Evolutionary conservation across 495 filamentous ascomycete genomes (phyloP).

Genomic region (Apodospora peruviana): DNA sequence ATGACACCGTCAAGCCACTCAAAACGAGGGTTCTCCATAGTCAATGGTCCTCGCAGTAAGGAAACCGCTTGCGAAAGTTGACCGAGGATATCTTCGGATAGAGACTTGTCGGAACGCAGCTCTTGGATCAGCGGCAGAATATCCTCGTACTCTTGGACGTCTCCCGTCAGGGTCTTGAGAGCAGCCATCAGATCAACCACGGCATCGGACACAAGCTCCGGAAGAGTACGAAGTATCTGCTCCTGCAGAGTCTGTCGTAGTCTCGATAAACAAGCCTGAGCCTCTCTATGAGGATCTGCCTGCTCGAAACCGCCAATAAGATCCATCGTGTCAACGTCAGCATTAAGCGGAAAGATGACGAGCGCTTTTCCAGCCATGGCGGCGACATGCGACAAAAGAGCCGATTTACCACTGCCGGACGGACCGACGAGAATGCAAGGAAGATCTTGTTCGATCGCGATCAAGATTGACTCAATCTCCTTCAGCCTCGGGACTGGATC

Average conservation of each 20-base stretch:
- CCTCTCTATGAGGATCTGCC: constrained; percentile 68
- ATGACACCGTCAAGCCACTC: constrained; percentile 95
- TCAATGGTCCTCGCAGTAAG: constrained; percentile 38
- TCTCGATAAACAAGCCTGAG: constrained; percentile 49
- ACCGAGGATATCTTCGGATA: constrained; percentile 19
- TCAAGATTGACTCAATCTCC: constrained; percentile 76
- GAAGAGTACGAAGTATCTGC: constrained; percentile 46
- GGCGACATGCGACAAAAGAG: constrained; percentile 72
- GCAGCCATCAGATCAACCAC: constrained; percentile 38
- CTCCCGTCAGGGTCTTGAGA: constrained; percentile 23
- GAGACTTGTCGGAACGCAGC: constrained; percentile 18
- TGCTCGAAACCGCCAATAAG: constrained; percentile 96
- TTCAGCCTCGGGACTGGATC: constrained; percentile 54
- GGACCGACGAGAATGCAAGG: constrained; percentile 85
- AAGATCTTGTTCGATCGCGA: constrained; percentile 79
- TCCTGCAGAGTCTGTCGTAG: constrained; percentile 50
- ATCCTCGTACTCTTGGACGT: constrained; percentile 20
- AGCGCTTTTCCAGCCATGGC: constrained; percentile 65
- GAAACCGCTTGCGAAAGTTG: constrained; percentile 25
- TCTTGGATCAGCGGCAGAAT: constrained; percentile 27
- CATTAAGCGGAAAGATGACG: constrained; percentile 76
- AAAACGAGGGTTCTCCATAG: constrained; percentile 68
- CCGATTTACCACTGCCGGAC: constrained; percentile 82
- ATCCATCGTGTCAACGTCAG: constrained; percentile 94
- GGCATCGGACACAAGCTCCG: constrained; percentile 34